Evolutionary conservation across 1,139 yeast species (phyloP).

Genomic region (Blastobotrys arbuscula): DNA sequence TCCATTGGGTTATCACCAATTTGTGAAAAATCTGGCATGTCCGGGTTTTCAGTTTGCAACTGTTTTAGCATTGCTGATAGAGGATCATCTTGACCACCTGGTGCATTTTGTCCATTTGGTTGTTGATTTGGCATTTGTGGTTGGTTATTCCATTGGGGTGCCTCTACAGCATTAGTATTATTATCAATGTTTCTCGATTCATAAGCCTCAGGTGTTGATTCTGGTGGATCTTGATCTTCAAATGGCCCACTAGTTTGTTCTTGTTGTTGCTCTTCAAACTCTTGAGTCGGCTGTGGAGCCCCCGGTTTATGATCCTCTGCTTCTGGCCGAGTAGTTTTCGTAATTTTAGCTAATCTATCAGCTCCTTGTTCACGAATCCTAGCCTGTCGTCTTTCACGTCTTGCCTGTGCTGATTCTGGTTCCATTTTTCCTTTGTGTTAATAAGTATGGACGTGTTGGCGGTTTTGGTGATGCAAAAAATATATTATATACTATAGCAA

Average conservation of each 20-base stretch:
- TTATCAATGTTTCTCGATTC: no score
- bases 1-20: conserved; percentile 3
- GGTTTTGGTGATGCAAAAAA: not conserved
- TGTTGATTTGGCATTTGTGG: not conserved
- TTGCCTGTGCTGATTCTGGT: conserved; percentile 27
- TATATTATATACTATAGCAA: no score
- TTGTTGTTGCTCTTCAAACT: not conserved
- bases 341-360: conserved; percentile 35
- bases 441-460: not conserved
- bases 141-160: no score
- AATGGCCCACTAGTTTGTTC: not conserved
- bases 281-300: not conserved
- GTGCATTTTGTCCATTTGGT: not conserved
- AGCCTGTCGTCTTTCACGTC: conserved; percentile 37
- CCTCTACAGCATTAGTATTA: no score
- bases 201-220: conserved; percentile 6
- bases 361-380: conserved; percentile 33
- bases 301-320: conserved; percentile 17
- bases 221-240: conserved; percentile 13
- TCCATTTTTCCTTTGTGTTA: conserved; percentile 18
- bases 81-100: conserved; percentile 19
- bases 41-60: conserved; percentile 14
- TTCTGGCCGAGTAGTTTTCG: conserved; percentile 28
- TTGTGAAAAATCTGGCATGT: conserved; percentile 1
- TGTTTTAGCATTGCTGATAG: conserved; percentile 23